Evolutionary conservation across 306 rosid species (phyloP).

Genomic region (Glycine tomentella): DNA sequence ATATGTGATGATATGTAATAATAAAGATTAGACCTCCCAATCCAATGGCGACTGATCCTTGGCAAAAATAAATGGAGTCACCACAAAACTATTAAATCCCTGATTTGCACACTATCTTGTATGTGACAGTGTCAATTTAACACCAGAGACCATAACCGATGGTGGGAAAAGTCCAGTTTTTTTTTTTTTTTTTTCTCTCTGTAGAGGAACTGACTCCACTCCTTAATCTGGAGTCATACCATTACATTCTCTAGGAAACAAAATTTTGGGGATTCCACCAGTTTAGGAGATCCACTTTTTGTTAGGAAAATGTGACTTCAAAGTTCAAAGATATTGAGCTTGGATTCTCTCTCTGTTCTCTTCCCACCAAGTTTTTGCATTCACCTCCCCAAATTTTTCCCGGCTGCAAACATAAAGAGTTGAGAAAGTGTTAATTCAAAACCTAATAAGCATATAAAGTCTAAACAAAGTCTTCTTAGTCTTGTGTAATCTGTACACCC

Average conservation of each 20-base stretch:
- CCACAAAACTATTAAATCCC: constrained; percentile 37
- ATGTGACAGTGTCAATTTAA: constrained; percentile 24
- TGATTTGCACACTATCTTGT: constrained; percentile 42
- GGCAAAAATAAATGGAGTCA: constrained; percentile 48
- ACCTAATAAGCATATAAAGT: too few relatives aligned
- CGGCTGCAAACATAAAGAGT: constrained; percentile 65
- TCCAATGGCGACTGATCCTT: constrained; percentile 52
- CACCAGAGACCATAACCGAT: constrained; percentile 43
- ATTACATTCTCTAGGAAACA: constrained; percentile 43
- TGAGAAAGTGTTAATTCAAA: too few relatives aligned
- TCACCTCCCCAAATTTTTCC: constrained; percentile 78
- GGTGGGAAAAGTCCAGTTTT: constrained; percentile 33
- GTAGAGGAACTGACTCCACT: constrained; percentile 43
- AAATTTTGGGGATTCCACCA: constrained; percentile 49
- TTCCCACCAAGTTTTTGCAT: constrained; percentile 95
- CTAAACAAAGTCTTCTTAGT: not conserved
- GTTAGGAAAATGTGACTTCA: not conserved
- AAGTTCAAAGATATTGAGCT: constrained; percentile 82
- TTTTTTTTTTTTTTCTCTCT: not conserved
- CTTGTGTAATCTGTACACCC: not conserved
- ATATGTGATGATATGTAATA: not conserved
- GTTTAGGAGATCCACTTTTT: constrained; percentile 44
- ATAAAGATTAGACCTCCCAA: constrained; percentile 40
- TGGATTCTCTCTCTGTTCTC: constrained; percentile 94
- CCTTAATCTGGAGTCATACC: constrained; percentile 34